Percentiles rank a stretch among this genome's conserved stretches.
Evolutionary conservation across 148 eudicot genomes (phyloP).

Genomic region (Camellia sinensis): DNA sequence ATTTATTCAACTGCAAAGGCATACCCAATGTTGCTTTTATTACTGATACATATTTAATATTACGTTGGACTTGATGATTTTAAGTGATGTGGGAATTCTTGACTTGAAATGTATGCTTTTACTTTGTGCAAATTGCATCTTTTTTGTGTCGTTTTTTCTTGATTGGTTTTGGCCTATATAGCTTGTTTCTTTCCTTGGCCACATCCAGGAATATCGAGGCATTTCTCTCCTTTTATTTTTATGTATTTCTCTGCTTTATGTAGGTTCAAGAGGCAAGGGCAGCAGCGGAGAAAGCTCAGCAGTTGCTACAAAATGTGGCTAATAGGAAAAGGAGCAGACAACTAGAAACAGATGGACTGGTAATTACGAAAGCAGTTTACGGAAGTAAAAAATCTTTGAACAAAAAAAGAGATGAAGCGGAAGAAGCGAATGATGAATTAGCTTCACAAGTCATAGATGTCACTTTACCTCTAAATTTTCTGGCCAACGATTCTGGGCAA

Average conservation of each 20-base stretch:
- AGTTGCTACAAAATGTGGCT: slow-evolving; percentile 73
- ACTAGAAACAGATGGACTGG: slow-evolving; percentile 63
- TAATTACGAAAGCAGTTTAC: slow-evolving; percentile 68
- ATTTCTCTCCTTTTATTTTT: neutral
- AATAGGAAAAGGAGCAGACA: slow-evolving; percentile 71
- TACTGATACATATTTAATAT: neutral
- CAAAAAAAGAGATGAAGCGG: slow-evolving; percentile 28
- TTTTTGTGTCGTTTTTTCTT: neutral
- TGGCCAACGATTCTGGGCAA: slow-evolving; percentile 77
- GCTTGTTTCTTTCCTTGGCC: slow-evolving; percentile 1
- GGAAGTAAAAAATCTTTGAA: slow-evolving; percentile 66
- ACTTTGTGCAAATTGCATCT: neutral
- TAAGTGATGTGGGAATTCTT: neutral
- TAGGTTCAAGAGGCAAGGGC: slow-evolving; percentile 80
- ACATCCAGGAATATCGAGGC: neutral
- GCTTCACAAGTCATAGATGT: slow-evolving; percentile 79
- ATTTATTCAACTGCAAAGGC: too few species aligned
- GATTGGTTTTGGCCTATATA: neutral
- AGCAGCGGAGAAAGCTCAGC: slow-evolving; percentile 91
- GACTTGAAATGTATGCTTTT: neutral
- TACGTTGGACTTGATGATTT: neutral
- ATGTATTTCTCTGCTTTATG: neutral
- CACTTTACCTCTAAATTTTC: slow-evolving; percentile 78
- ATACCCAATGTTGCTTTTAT: too few species aligned
- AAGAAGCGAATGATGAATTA: slow-evolving; percentile 47